Evolutionary conservation across 2,329 filamentous ascomycete genomes (phyloP), one percentile per base, ranked within the genome.

Genomic region (Tricladium varicosporioides): DNA sequence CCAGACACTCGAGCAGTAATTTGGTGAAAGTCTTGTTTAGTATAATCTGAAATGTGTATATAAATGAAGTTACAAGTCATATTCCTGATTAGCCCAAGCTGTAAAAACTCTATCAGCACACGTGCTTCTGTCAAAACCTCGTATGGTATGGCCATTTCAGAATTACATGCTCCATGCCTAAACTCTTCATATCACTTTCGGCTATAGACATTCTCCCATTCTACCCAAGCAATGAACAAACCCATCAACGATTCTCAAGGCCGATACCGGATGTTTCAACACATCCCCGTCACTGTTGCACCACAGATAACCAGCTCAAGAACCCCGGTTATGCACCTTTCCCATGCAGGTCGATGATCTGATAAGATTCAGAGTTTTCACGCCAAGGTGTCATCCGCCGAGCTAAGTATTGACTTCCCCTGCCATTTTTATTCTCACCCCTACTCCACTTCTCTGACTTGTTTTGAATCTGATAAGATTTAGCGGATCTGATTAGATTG

Each of bases 1-100:
- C 60, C 78, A 80, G 62, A 77, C 18, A 15, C 19, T 58, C 5
- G 51, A 57, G 22, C 45, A 57, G 13, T 42, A 31, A 33, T 16
- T 11, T 19, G 31, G 13, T 14, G 33, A 40, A 13, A 3, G 7
- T 27, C 22, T 27, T 27, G 22, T 27, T 27, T 27, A 7, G 7
- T 27, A 3, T 27, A 27, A 27, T 27, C 22, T 27, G 7, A 27
- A 27, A 27, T 27, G 22, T 27, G 22, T 27, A 7, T 27, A 27
- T 27, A 27, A 27, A 27, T 27, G 22, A 27, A 27, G 7, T 27
- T 27, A 27, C 3, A 27, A 27, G 22, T 27, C 22, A 27, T 27
- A 27, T 27, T 27, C 22, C 7, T 27, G 22, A 7, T 27, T 27
- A 7, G 22, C 22, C 22, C 22, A 27, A 27, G 7, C 7, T 27